phyloP scores from a whole-genome alignment of 2,329 filamentous ascomycete genomes.

The Aureobasidium sp. region DNA sequence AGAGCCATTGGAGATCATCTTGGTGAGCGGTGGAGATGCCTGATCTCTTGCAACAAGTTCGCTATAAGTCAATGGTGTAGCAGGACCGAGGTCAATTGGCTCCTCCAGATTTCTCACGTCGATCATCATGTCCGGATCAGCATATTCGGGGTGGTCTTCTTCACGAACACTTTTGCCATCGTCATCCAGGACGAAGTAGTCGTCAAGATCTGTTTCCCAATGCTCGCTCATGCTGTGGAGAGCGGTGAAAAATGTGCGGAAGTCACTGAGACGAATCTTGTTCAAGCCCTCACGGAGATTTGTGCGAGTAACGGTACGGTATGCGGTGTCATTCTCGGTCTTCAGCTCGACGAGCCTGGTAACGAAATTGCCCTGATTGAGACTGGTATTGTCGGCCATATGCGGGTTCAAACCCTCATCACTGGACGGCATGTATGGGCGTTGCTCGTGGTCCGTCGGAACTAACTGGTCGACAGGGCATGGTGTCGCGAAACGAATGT shows the following conservation, averaged over 20 bases:
- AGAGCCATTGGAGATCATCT: constrained; percentile 5
- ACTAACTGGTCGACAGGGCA: constrained; percentile 36
- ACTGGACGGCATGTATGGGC: constrained; percentile 17
- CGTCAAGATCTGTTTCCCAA: constrained; percentile 54
- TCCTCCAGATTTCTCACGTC: constrained; percentile 7
- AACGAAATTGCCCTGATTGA: constrained; percentile 40
- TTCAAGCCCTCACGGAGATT: constrained; percentile 33
- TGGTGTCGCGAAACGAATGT: constrained; percentile 34
- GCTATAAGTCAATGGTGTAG: constrained; percentile 2
- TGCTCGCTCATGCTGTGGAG: constrained; percentile 55
- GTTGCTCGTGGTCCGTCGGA: constrained; percentile 22
- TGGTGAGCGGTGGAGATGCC: constrained; percentile 1
- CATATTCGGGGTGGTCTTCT: neutral
- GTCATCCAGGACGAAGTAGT: constrained; percentile 37
- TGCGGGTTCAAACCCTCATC: neutral
- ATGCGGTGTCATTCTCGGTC: constrained; percentile 51
- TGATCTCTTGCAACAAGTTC: constrained; percentile 13
- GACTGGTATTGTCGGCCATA: constrained; percentile 22
- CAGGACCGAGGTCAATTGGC: neutral
- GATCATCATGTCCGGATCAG: constrained; percentile 11
- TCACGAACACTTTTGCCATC: constrained; percentile 12
- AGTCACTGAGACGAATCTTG: constrained; percentile 47
- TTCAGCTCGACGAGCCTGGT: constrained; percentile 44
- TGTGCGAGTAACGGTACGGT: constrained; percentile 48
- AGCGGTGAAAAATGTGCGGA: constrained; percentile 54